phyloP scores from a whole-genome alignment of 1,284 basidiomycete genomes.

The Taiwanofungus camphoratus region DNA sequence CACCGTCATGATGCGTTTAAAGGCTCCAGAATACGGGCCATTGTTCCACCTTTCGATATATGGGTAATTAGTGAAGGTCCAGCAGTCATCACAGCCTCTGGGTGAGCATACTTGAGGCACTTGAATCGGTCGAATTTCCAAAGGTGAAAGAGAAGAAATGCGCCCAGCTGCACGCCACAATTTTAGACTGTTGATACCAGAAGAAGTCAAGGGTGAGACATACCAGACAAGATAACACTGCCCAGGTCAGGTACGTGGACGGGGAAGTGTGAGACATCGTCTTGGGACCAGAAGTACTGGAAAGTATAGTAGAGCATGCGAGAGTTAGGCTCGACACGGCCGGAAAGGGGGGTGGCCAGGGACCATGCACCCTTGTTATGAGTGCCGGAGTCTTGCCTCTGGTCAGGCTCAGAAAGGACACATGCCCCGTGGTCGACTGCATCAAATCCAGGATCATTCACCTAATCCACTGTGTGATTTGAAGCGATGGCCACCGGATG shows the following conservation, averaged over 20 bases:
- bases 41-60: slow-evolving; percentile 61
- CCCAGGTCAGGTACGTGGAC: slow-evolving; percentile 56
- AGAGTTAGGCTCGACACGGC: no score
- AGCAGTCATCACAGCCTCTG: neutral
- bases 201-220: slow-evolving; percentile 13
- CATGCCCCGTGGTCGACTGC: no score
- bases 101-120: slow-evolving; percentile 50
- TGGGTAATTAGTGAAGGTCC: no score
- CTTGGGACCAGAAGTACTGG: neutral
- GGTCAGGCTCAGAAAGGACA: no score
- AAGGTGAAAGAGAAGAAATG: slow-evolving; percentile 63
- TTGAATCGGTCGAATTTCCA: slow-evolving; percentile 76
- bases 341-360: no score
- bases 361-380: no score
- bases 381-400: no score
- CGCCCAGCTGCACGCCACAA: slow-evolving; percentile 39
- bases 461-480: no score
- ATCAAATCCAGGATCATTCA: no score
- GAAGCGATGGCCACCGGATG: no score
- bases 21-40: slow-evolving; percentile 58
- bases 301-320: no score
- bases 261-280: slow-evolving; percentile 63
- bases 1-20: slow-evolving; percentile 79
- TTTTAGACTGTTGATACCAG: neutral
- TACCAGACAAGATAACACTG: slow-evolving; percentile 47